Conservation (phyloP, 2,329 filamentous ascomycete species). For the Ustulina deusta region DNA sequence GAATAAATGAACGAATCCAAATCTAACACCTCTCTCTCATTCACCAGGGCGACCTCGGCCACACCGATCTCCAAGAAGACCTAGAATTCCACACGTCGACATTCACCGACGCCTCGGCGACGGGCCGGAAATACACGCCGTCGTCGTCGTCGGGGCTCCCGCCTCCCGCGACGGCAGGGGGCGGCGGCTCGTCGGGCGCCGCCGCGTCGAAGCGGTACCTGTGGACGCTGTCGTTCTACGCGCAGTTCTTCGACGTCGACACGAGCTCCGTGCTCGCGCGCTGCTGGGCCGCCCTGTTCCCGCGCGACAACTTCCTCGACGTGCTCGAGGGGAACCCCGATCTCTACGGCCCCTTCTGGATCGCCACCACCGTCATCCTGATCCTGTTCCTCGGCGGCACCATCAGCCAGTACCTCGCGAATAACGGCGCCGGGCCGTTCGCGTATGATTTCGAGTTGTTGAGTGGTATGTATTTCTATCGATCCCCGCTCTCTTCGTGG, state of each 20-base stretch:
- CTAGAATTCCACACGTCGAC: slow-evolving; percentile 98
- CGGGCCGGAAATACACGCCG: slow-evolving; percentile 63
- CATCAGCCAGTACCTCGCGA: slow-evolving; percentile 88
- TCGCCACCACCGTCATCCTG: slow-evolving; percentile 95
- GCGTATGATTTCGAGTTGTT: slow-evolving; percentile 91
- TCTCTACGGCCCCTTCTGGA: slow-evolving; percentile 97
- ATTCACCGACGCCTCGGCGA: slow-evolving; percentile 73
- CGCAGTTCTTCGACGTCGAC: slow-evolving; percentile 98
- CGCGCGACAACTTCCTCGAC: slow-evolving; percentile 94
- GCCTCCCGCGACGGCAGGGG: slow-evolving; percentile 64
- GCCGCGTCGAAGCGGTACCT: slow-evolving; percentile 81
- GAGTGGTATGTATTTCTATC: slow-evolving; percentile 68
- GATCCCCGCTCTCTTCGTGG: not conserved
- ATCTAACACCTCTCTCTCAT: slow-evolving; percentile 23
- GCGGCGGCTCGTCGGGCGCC: slow-evolving; percentile 53
- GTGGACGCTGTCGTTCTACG: slow-evolving; percentile 93
- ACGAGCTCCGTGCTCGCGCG: slow-evolving; percentile 88
- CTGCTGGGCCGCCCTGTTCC: slow-evolving; percentile 89
- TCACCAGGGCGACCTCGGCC: slow-evolving; percentile 88
- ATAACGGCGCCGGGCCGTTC: slow-evolving; percentile 77
- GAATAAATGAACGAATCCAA: not conserved
- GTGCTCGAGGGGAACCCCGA: slow-evolving; percentile 97
- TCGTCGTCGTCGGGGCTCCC: slow-evolving; percentile 65
- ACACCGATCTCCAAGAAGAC: slow-evolving; percentile 98
- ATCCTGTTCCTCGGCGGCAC: slow-evolving; percentile 96